Evolutionary conservation across 495 filamentous ascomycete genomes (phyloP), one percentile per base, ranked within the genome.

Genomic region (Talaromyces ruber): DNA sequence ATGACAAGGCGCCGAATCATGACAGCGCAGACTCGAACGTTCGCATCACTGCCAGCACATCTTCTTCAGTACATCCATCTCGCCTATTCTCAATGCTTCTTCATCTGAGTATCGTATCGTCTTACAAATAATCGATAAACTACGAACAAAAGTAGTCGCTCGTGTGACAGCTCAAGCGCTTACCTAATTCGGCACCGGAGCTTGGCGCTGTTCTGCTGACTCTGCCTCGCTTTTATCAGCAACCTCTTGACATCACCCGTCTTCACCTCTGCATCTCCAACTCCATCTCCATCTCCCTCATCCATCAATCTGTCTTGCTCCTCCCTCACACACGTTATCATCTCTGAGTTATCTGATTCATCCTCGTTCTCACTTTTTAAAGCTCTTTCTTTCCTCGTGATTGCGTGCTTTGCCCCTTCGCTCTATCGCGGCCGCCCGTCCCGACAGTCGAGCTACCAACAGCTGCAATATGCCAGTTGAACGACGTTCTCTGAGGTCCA

Each of bases 401-500:
- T 61, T 65, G 58, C 62, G 62, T 59, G 62, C 58, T 62, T 66
- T 56, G 61, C 58, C 64, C 68, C 69, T 66, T 68, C 72, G 64
- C 68, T 64, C 18, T n/a, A 24, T 6, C 30, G 25, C 25, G 30
- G 11, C 50, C 28, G 21, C 29, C 28, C 28, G 24, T 21, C 25
- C 39, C 14, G 18, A 5, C 34, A n/a, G 47, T 54, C 53, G 52
- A 62, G 60, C 60, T 43, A 3, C 18, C 57, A 43, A 28, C 67
- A 68, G 68, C 68, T 65, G 63, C 63, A 66, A 74, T 65, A 83
- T 83, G 81, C 81, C 81, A 71, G 74, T 74, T 67, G 81, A 83
- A 73, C 78, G 80, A 74, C 80, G 81, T 62, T 81, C 77, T 68
- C 69, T 83, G 68, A 75, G 81, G 75, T 84, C 81, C 60, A 83